Evolutionary conservation across 164 flowering plant species (phyloP), one percentile per base, ranked within the genome.

Genomic region (Aristolochia fimbriata): DNA sequence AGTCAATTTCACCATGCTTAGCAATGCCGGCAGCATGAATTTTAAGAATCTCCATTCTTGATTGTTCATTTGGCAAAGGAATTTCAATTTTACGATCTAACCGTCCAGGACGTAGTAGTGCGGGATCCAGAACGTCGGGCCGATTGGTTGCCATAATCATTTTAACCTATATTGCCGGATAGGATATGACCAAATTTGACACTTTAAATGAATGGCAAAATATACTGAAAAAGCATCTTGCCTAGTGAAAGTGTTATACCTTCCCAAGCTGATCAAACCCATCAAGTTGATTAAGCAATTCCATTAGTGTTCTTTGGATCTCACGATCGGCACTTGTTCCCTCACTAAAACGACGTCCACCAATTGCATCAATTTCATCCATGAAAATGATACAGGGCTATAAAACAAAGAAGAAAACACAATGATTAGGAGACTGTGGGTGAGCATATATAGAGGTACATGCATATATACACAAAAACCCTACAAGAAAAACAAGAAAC

Each of bases 361-460:
- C 97, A 76, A 94, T 88, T 51, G 96, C 97, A 81, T 94, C 99
- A 53, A 94, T 91, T 72, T 94, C 97, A 74, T 90, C 96, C 95
- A 94, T 94, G 70, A 93, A 94, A 55, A 88, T 91, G 66, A 91
- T 91, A 79, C 97, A 91, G 10, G 97, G 98, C 95, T 88, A 15
- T 51, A 70, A n/a, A 78, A 43, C 30, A 2, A 62, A 48, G 68
- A 68, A 6, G 14, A 30, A 24, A 67, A 20, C 13, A 33, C 53
- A 14, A 47, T 46, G 43, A 61, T 20, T 43, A 3, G 13, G 21
- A 33, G 43, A 31, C 46, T 15, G 33, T 37, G 43, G 4, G 43
- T 3, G 43, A 37, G 43, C 9, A 37, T 10, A 27, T 27, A 27
- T 27, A 27, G 30, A 27, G 30, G 56, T 17, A 48, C 17, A 12